These are phyloP conservation scores for Tothia fuscella DNA, from an alignment of 2,329 filamentous ascomycete species.

Conservation along the genomic window DNA sequence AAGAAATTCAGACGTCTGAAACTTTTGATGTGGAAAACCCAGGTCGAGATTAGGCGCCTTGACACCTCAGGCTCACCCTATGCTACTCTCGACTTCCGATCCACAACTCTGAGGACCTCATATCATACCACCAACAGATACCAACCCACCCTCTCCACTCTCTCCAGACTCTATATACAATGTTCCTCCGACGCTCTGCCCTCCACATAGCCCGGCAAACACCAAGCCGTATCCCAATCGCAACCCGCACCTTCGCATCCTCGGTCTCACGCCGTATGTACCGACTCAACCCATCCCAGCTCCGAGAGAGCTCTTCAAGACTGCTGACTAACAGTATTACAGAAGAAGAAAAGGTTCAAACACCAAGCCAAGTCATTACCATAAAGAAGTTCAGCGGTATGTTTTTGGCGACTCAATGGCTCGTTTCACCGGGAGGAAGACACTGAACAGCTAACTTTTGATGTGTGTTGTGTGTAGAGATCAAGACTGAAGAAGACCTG, in stretches of 20 bases:
- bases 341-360: neutral
- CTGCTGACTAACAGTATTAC: slow-evolving; percentile 2
- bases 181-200: slow-evolving; percentile 40
- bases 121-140: neutral
- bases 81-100: neutral
- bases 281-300: slow-evolving; percentile 9
- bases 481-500: slow-evolving; percentile 73
- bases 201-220: slow-evolving; percentile 35
- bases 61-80: neutral
- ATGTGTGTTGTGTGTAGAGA: slow-evolving; percentile 45
- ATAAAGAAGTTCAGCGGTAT: slow-evolving; percentile 9
- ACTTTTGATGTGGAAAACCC: neutral
- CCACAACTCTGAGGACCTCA: neutral
- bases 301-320: slow-evolving; percentile 2
- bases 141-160: slow-evolving; percentile 20
- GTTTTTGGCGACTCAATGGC: neutral
- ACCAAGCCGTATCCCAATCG: slow-evolving; percentile 26
- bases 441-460: neutral
- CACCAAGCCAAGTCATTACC: neutral
- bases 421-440: neutral
- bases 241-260: slow-evolving; percentile 33
- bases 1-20: neutral
- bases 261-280: slow-evolving; percentile 35
- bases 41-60: neutral
- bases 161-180: slow-evolving; percentile 26